Base-by-base conservation (phyloP, 306 rosid genomes). In the Dryas octopetala region DNA sequence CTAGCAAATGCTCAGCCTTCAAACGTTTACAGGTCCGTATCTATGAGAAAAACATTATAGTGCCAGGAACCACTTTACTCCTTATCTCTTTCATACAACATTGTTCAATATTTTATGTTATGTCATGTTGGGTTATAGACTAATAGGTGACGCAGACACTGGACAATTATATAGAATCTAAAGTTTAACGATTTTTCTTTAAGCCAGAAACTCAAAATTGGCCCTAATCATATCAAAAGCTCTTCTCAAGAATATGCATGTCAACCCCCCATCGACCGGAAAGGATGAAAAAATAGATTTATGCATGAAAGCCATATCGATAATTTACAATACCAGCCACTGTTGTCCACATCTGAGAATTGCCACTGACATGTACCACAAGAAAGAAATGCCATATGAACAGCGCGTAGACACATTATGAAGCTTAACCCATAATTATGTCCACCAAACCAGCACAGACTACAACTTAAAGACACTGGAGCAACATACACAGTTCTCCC, bases 401-500 rank as follows among this genome's bases (percentile, higher is more conserved):
- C 83, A 74, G 64, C 69, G 79, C 9, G 2, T 19, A 60, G 83
- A 85, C 72, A 72, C 79, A 74, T 75, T 81, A 87, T 84, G 85
- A 66, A 62, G 82, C 81, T 59, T 70, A 41, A 71, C 81, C 79
- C 84, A 73, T 44, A 66, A 79, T 82, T 77, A 78, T 74, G 82
- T 83, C 81, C 86, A 83, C 77, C 80, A 86, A 83, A 83, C 82
- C 80, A 86, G 84, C 79, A 83, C 23, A 87, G 86, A 82, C 76
- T 82, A 80, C 80, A 87, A 80, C 81, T 86, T 81, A 62, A 71
- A 82, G 75, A 88, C 84, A 85, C 86, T 59, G 68, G 79, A 74
- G 81, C 84, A 85, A 83, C 83, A 88, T 81, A 86, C 57, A 79
- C 81, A 83, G 79, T 79, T 86, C 92, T 88, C 79, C 86, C 89